These are phyloP conservation scores for Tricholoma sp. DNA, from an alignment of 768 basidiomycete species.

Conservation along the genomic window DNA sequence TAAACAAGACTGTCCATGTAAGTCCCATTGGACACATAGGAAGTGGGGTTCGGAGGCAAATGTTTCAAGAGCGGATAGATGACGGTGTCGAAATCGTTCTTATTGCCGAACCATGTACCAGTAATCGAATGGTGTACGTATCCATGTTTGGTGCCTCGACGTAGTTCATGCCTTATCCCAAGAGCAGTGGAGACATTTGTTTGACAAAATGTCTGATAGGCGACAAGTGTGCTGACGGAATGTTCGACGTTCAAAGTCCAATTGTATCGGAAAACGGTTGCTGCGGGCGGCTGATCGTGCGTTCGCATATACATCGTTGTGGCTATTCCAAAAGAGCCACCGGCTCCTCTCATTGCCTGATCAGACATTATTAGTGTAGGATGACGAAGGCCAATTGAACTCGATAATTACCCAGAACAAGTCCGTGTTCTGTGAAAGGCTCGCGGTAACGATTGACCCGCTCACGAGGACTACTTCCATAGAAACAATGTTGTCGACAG, in stretches of 20 bases:
- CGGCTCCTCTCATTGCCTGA: constrained; percentile 36
- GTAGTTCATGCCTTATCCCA: background rate
- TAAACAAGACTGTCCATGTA: background rate
- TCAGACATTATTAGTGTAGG: background rate
- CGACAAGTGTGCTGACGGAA: background rate
- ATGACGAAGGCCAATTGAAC: constrained; percentile 13
- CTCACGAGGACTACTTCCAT: constrained; percentile 30
- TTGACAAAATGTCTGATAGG: background rate
- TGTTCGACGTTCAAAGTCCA: background rate
- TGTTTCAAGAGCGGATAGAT: background rate
- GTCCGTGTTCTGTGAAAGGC: background rate
- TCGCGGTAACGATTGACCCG: constrained; percentile 22
- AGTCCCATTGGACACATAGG: background rate
- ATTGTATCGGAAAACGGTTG: constrained; percentile 22
- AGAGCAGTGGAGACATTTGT: background rate
- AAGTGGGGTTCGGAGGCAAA: background rate
- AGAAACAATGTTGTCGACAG: constrained; percentile 27
- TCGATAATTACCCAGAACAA: background rate
- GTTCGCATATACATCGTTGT: constrained; percentile 33
- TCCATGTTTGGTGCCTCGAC: background rate
- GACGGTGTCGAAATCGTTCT: background rate
- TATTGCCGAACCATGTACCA: background rate
- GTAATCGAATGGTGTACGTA: background rate
- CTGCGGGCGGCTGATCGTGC: constrained; percentile 28
- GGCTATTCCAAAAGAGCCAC: constrained; percentile 35